Conservation (phyloP, 306 rosid genomes). For the Astragalus membranaceus region DNA sequence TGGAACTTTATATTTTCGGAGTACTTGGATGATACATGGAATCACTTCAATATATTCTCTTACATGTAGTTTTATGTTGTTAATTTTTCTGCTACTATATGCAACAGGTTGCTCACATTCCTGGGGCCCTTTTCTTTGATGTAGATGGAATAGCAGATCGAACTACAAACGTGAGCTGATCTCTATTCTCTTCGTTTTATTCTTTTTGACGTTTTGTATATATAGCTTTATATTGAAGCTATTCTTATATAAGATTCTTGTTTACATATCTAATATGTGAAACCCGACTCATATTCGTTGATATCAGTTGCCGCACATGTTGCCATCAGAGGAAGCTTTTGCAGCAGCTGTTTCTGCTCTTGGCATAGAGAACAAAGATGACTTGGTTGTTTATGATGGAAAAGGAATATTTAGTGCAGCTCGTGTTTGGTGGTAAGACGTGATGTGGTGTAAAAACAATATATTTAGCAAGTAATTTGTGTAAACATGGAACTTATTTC, state of each 20-base stretch:
- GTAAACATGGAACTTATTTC: constrained; percentile 17
- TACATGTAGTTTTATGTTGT: neutral
- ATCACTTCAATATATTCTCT: constrained; percentile 8
- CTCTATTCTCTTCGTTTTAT: constrained; percentile 19
- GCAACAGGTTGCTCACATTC: constrained; percentile 93
- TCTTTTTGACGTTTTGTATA: neutral
- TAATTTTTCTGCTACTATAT: neutral
- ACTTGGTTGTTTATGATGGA: constrained; percentile 85
- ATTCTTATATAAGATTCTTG: neutral
- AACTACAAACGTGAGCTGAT: constrained; percentile 52
- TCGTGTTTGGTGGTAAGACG: constrained; percentile 97
- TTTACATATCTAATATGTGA: constrained; percentile 14
- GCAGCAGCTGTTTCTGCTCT: constrained; percentile 96
- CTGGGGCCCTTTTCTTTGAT: constrained; percentile 96
- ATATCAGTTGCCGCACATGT: constrained; percentile 91
- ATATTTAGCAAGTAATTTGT: neutral
- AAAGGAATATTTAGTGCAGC: constrained; percentile 97
- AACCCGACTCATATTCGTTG: constrained; percentile 35
- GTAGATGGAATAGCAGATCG: constrained; percentile 88
- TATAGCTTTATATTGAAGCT: too few relatives aligned
- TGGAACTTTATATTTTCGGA: neutral
- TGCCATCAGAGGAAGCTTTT: constrained; percentile 97
- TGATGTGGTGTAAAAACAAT: constrained; percentile 4
- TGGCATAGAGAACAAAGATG: constrained; percentile 78
- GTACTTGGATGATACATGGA: neutral